phyloP scores from a whole-genome alignment of 2,329 filamentous ascomycete genomes.

The Colletotrichum tropicale region DNA sequence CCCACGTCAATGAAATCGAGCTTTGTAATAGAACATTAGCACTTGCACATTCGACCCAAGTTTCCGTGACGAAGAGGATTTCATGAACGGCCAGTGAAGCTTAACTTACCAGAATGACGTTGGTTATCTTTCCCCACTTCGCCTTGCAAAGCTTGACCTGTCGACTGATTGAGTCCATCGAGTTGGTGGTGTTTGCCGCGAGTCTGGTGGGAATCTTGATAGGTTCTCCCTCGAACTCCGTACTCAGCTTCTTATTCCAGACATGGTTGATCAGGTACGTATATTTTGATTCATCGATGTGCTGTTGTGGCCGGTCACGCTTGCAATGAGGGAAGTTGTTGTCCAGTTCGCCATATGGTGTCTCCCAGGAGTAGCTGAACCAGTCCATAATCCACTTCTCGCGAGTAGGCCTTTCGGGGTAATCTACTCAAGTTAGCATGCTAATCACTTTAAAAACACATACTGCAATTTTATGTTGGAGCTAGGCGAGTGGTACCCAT shows the following conservation, averaged over 20 bases:
- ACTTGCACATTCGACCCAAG: fast-evolving
- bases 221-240: neutral
- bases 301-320: neutral
- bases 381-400: neutral
- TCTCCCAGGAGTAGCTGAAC: neutral
- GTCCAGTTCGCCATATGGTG: neutral
- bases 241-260: neutral
- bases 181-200: neutral
- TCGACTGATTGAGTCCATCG: neutral
- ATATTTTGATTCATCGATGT: neutral
- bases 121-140: neutral
- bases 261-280: neutral
- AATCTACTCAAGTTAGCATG: neutral
- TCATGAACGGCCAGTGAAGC: neutral
- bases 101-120: neutral
- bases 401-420: neutral
- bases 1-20: neutral
- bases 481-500: neutral
- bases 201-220: neutral
- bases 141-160: neutral
- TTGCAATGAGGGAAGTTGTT: neutral
- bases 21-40: neutral
- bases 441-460: fast-evolving
- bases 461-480: fast-evolving
- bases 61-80: neutral